These are phyloP conservation scores for Trametes maxima DNA, from an alignment of 768 basidiomycete species.

Conservation along the genomic window DNA sequence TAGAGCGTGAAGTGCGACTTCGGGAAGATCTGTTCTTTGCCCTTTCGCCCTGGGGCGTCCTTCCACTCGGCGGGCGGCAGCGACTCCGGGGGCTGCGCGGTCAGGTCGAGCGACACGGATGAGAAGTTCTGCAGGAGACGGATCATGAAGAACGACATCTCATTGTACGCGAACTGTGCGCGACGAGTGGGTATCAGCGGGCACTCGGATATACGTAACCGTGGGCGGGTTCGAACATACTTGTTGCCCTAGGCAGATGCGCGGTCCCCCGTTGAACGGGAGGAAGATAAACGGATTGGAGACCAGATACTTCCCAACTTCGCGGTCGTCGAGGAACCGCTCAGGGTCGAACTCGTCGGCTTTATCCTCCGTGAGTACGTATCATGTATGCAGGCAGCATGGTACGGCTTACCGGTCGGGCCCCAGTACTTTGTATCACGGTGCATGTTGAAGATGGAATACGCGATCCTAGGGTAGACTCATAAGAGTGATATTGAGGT, in stretches of 20 bases:
- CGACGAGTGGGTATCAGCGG: not conserved
- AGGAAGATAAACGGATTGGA: slow-evolving; percentile 73
- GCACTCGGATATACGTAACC: not conserved
- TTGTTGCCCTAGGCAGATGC: slow-evolving; percentile 32
- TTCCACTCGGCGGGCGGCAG: slow-evolving; percentile 51
- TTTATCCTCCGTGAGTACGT: slow-evolving; percentile 23
- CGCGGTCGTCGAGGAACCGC: slow-evolving; percentile 66
- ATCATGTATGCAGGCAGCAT: not conserved
- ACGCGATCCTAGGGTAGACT: slow-evolving; percentile 40
- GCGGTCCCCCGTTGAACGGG: slow-evolving; percentile 31
- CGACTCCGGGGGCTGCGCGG: slow-evolving; percentile 43
- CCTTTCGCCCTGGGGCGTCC: slow-evolving; percentile 47
- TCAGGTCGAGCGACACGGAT: slow-evolving; percentile 44
- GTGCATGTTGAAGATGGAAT: slow-evolving; percentile 68
- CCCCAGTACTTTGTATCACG: slow-evolving; percentile 70
- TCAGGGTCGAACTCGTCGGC: slow-evolving; percentile 73
- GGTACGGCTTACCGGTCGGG: slow-evolving; percentile 53
- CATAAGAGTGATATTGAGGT: not conserved
- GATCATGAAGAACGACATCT: slow-evolving; percentile 63
- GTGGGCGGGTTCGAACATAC: not conserved
- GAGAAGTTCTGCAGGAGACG: slow-evolving; percentile 60
- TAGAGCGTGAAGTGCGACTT: slow-evolving; percentile 18
- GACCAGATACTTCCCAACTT: slow-evolving; percentile 60
- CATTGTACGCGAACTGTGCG: slow-evolving; percentile 65
- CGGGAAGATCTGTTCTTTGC: slow-evolving; percentile 37